Base-by-base conservation (phyloP, 148 eudicot genomes). In the Silene uniflora region DNA sequence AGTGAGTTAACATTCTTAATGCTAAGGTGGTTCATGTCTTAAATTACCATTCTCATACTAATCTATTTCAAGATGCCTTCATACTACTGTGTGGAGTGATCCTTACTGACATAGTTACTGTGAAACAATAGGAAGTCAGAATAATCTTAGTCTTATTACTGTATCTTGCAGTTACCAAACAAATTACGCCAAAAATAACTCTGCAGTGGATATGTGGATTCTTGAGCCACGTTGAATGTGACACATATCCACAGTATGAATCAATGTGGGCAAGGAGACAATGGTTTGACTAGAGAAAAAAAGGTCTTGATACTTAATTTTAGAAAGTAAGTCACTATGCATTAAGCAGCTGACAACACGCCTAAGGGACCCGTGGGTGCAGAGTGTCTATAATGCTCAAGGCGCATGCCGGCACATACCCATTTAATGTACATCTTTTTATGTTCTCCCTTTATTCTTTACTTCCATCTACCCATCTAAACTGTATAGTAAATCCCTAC, bases 241-340 rank as follows among this genome's bases (percentile, higher is more conserved):
- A 52, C 56, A 13, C 56, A 52, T 52, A 14, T 52, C 56, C 56
- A 0, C 56, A 52, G 18, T 52, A 52, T 52, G 56, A 52, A n/a
- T 68, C 27, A 68, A 4, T 68, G 55, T 42, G 55, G 54, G 27
- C 54, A 19, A 11, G 55, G 55, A 42, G 25, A 18, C 19, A 19
- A 67, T 67, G 52, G 49, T 68, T 68, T 68, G 55, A 68, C 13
- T 12, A 44, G 71, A 68, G 24, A 44, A 44, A n/a, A n/a, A 39
- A 4, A 44, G 25, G 27, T 68, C 10, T 67, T 17, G 17, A n/a
- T 19, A 19, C 0, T 5, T 66, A 5, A 18, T 32, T 66, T 66
- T 18, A 12, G 13, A 21, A 61, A 61, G 64, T 11, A 35, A 5
- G 23, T 22, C 7, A 7, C 55, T n/a, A 8, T 25, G 8, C 3